phyloP scores from a whole-genome alignment of 2,329 filamentous ascomycete genomes.

The Aurifilum marmelostoma region DNA sequence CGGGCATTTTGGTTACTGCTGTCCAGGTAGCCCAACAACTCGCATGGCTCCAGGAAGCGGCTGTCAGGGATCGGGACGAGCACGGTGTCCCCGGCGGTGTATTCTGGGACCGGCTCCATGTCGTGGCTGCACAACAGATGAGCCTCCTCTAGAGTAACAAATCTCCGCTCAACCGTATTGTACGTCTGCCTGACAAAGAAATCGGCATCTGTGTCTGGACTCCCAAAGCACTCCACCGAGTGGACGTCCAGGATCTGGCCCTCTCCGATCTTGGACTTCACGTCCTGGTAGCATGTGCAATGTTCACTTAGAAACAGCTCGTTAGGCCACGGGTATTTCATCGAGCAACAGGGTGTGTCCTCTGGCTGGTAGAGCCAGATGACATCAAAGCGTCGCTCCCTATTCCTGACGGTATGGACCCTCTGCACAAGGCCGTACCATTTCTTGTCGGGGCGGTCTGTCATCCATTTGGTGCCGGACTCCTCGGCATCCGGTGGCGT shows the following conservation, averaged over 20 bases:
- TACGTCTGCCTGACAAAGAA: constrained; percentile 76
- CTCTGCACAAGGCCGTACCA: constrained; percentile 75
- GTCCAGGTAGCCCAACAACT: constrained; percentile 49
- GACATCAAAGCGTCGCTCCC: constrained; percentile 58
- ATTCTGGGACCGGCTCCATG: constrained; percentile 36
- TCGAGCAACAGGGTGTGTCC: constrained; percentile 70
- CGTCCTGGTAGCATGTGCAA: constrained; percentile 65
- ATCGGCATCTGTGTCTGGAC: constrained; percentile 48
- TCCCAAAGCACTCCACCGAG: constrained; percentile 59
- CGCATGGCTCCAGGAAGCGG: constrained; percentile 59
- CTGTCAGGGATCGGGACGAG: constrained; percentile 45
- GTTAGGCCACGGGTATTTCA: constrained; percentile 70
- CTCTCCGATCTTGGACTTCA: constrained; percentile 48
- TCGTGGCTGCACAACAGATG: constrained; percentile 59
- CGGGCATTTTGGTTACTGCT: constrained; percentile 40
- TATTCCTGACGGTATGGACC: constrained; percentile 44
- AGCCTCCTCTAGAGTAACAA: constrained; percentile 57
- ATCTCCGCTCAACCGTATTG: constrained; percentile 60
- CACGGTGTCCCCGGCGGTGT: constrained; percentile 62
- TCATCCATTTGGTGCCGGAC: constrained; percentile 59
- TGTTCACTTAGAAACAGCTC: constrained; percentile 79
- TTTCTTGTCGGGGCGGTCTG: constrained; percentile 49
- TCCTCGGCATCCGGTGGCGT: constrained; percentile 50
- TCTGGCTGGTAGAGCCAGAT: constrained; percentile 74
- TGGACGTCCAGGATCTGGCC: constrained; percentile 62